Evolutionary conservation across 352 stramenopile genomes (phyloP).

Genomic region (Phytopythium ostracodes): DNA sequence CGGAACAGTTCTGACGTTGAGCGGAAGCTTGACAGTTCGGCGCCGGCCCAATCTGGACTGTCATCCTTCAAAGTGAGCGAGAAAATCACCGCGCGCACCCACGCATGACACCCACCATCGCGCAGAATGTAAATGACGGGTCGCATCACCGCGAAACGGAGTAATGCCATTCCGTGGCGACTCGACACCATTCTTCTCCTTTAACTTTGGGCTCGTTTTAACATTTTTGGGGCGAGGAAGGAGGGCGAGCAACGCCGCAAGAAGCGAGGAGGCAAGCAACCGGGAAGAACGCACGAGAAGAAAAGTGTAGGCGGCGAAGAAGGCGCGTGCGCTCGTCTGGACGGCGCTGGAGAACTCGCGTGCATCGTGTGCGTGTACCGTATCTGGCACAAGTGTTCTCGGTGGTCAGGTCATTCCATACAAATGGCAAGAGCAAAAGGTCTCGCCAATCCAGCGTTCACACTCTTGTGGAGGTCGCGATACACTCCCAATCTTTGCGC

Average conservation of each 20-base stretch:
- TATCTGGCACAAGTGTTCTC: background rate
- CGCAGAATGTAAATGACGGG: background rate
- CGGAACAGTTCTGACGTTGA: background rate
- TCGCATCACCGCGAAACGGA: constrained; percentile 1
- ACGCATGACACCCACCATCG: background rate
- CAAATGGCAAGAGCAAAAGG: background rate
- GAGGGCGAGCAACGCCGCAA: no score
- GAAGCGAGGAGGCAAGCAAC: background rate
- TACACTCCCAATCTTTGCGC: background rate
- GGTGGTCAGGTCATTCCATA: background rate
- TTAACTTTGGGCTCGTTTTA: background rate
- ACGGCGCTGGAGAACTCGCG: background rate
- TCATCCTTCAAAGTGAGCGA: background rate
- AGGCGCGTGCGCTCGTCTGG: background rate
- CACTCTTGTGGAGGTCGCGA: background rate
- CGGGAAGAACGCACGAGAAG: background rate
- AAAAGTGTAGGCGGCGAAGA: constrained; percentile 4
- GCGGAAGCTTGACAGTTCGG: background rate
- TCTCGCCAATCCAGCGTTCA: background rate
- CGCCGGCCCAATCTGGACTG: background rate
- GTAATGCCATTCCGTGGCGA: background rate
- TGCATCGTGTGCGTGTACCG: background rate
- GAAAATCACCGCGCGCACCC: background rate
- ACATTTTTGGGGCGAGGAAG: background rate
- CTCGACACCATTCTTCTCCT: background rate